A percentile compares a stretch with the other conserved stretches of the same genome.
These are phyloP conservation scores for Stipa capillata DNA, from an alignment of 176 grass and related monocot species.

Conservation along the genomic window DNA sequence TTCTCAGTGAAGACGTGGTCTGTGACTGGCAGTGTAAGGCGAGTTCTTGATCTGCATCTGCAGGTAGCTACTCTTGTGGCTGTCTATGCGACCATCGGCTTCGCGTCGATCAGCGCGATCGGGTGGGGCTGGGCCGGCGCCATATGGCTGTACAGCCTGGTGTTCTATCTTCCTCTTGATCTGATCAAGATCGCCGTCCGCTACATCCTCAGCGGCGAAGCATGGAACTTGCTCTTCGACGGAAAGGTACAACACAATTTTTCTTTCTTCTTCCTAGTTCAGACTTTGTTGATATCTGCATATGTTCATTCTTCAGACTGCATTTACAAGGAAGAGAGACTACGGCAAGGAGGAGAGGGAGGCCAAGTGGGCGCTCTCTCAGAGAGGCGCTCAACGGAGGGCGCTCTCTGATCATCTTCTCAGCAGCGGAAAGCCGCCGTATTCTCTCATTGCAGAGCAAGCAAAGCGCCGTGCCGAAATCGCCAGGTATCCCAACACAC, in stretches of 20 bases:
- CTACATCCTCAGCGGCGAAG: slow-evolving; percentile 61
- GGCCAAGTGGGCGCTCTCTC: slow-evolving; percentile 29
- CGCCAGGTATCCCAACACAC: slow-evolving; percentile 76
- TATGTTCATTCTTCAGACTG: slow-evolving; percentile 28
- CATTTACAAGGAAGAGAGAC: slow-evolving; percentile 57
- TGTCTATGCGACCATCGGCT: slow-evolving; percentile 61
- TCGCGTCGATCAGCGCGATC: slow-evolving; percentile 62
- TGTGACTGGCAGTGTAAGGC: no score
- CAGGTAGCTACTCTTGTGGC: slow-evolving; percentile 78
- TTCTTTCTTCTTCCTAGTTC: neutral
- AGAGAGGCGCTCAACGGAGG: slow-evolving; percentile 22
- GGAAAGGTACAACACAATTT: slow-evolving; percentile 34
- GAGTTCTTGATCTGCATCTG: slow-evolving; percentile 1
- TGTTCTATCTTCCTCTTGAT: slow-evolving; percentile 73
- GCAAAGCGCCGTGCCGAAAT: slow-evolving; percentile 69
- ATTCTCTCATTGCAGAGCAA: slow-evolving; percentile 44
- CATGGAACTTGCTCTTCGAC: slow-evolving; percentile 65
- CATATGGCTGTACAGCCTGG: slow-evolving; percentile 75
- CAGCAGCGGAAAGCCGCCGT: slow-evolving; percentile 20
- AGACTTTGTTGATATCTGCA: neutral
- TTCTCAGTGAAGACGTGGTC: no score
- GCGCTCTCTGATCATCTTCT: slow-evolving; percentile 31
- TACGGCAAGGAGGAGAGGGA: slow-evolving; percentile 57
- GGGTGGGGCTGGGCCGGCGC: slow-evolving; percentile 79
- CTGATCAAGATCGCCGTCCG: slow-evolving; percentile 56